These are phyloP conservation scores for Pseudotulostoma volvatum DNA, from an alignment of 495 filamentous ascomycete genomes.

Conservation along the genomic window DNA sequence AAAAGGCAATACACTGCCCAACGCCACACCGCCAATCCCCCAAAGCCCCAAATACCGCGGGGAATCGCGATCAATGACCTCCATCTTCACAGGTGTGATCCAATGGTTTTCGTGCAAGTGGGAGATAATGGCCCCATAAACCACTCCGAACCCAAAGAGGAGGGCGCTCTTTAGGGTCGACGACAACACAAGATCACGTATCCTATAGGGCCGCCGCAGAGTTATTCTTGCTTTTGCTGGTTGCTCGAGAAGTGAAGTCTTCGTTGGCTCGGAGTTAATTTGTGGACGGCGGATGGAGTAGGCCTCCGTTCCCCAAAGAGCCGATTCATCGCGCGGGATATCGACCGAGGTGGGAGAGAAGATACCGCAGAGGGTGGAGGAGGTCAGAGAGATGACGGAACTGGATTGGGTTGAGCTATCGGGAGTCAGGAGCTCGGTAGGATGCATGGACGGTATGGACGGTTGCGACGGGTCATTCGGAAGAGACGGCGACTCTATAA, in stretches of 20 bases:
- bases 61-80: constrained; percentile 40
- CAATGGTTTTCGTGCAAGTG: constrained; percentile 57
- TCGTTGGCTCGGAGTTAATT: neutral
- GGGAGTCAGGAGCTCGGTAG: constrained; percentile 16
- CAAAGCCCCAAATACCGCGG: constrained; percentile 62
- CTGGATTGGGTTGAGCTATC: constrained; percentile 40
- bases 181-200: neutral
- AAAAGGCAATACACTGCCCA: constrained; percentile 73
- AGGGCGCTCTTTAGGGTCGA: constrained; percentile 38
- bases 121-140: constrained; percentile 74
- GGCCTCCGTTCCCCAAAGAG: constrained; percentile 60
- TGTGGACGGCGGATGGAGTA: constrained; percentile 19
- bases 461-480: constrained; percentile 37
- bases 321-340: constrained; percentile 32
- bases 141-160: constrained; percentile 67
- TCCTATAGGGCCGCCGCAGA: neutral
- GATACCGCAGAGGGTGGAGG: constrained; percentile 80
- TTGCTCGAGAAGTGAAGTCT: constrained; percentile 11
- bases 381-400: constrained; percentile 74
- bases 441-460: constrained; percentile 25
- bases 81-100: constrained; percentile 45
- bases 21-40: constrained; percentile 58
- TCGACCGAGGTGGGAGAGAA: constrained; percentile 53
- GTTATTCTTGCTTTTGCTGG: constrained; percentile 13
- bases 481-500: constrained; percentile 46